Conservation (phyloP, 257 asterid genomes). For the Lavandula angustifolia region DNA sequence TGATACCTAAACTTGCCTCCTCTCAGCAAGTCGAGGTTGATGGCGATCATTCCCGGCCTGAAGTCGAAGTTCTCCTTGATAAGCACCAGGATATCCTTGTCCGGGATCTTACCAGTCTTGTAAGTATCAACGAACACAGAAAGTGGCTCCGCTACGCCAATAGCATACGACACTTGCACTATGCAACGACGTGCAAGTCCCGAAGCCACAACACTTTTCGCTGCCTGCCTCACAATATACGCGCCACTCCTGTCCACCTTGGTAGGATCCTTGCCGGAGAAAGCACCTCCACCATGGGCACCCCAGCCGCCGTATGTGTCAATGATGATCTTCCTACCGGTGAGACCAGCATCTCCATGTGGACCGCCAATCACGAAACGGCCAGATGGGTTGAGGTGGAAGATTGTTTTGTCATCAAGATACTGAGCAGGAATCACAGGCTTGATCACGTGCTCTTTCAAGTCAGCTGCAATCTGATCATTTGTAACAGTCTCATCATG, state of each 20-base stretch:
- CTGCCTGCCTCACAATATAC: slow-evolving; percentile 67
- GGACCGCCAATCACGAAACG: slow-evolving; percentile 72
- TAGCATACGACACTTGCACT: slow-evolving; percentile 68
- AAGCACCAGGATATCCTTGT: slow-evolving; percentile 57
- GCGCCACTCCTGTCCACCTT: slow-evolving; percentile 62
- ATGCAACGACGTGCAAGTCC: slow-evolving; percentile 75
- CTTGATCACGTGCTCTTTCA: slow-evolving; percentile 73
- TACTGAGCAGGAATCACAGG: slow-evolving; percentile 62
- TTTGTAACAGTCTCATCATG: slow-evolving; percentile 64
- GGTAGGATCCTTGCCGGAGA: too few relatives aligned
- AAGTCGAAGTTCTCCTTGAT: slow-evolving; percentile 69
- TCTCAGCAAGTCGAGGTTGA: slow-evolving; percentile 63
- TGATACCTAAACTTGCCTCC: slow-evolving; percentile 74
- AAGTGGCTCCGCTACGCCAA: slow-evolving; percentile 75
- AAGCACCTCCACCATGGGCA: too few relatives aligned
- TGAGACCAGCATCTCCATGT: slow-evolving; percentile 71
- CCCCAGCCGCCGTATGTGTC: slow-evolving; percentile 61
- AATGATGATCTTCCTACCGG: slow-evolving; percentile 62
- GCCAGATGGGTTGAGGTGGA: slow-evolving; percentile 73
- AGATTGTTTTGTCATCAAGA: slow-evolving; percentile 67
- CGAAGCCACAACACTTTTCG: slow-evolving; percentile 69
- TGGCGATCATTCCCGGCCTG: slow-evolving; percentile 81
- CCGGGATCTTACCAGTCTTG: slow-evolving; percentile 65
- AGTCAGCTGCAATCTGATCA: slow-evolving; percentile 57
- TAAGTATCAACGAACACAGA: slow-evolving; percentile 67